Conservation (phyloP, 257 asterid genomes). For the Solanum gracilifrons region DNA sequence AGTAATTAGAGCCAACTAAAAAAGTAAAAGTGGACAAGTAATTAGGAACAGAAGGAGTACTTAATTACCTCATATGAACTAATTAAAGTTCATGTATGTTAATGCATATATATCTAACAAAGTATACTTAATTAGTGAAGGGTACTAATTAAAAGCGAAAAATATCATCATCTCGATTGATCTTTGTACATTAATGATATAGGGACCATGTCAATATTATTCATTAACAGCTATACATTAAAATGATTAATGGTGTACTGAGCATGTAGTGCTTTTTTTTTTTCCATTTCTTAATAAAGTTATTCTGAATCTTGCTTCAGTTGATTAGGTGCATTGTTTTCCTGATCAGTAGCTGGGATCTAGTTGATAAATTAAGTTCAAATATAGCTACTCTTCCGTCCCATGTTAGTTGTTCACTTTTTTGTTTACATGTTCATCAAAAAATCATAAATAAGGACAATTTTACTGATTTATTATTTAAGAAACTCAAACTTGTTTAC, state of each 20-base stretch:
- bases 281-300: neutral
- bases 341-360: neutral
- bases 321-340: neutral
- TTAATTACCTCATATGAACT: neutral
- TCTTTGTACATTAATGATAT: neutral
- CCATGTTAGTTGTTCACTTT: too few species aligned
- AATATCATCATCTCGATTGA: neutral
- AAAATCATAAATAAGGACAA: too few species aligned
- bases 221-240: neutral
- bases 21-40: too few species aligned
- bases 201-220: neutral
- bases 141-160: neutral
- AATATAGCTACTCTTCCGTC: neutral
- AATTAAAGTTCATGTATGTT: neutral
- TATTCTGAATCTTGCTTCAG: neutral
- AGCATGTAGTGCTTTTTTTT: accelerated
- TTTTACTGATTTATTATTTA: too few species aligned
- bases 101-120: neutral
- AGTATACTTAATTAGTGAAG: neutral
- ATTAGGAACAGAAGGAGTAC: too few species aligned
- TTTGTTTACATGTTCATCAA: too few species aligned
- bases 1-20: too few species aligned
- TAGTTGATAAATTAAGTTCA: neutral
- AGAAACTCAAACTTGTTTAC: neutral
- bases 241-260: neutral